phyloP scores from a whole-genome alignment of 2,329 filamentous ascomycete species.

The Talaromyces sp. region DNA sequence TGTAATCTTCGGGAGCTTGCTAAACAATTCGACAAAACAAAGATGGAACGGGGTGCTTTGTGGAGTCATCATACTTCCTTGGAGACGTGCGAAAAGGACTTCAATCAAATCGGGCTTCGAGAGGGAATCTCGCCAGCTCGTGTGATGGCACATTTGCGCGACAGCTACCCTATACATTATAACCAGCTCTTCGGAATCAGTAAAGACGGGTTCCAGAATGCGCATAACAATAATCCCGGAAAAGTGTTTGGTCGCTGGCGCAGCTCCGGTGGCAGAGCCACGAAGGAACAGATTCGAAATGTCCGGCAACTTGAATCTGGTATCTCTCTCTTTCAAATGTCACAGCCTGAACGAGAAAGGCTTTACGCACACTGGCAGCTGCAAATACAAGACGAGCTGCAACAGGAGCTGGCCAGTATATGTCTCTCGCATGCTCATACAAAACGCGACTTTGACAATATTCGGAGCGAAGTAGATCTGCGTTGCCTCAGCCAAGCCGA shows the following conservation, averaged over 20 bases:
- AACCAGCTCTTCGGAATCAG: conserved; percentile 10
- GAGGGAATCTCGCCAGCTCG: neutral
- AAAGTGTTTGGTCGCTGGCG: conserved; percentile 4
- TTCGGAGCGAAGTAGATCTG: conserved; percentile 30
- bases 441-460: conserved; percentile 23
- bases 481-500: conserved; percentile 41
- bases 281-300: neutral
- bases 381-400: neutral
- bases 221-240: neutral
- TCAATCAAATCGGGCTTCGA: neutral
- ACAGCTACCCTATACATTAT: neutral
- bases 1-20: conserved; percentile 50
- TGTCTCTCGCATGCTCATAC: neutral
- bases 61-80: neutral
- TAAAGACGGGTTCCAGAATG: neutral
- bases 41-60: neutral
- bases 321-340: neutral
- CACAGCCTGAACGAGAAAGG: conserved; percentile 4
- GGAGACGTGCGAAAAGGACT: neutral
- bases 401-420: neutral
- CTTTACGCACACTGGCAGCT: neutral
- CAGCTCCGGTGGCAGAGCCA: neutral
- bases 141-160: conserved; percentile 1
- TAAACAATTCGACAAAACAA: neutral
- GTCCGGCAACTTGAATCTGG: neutral